These are phyloP conservation scores for Solanum tarapatanum DNA, from an alignment of 257 asterid genomes.

Conservation along the genomic window DNA sequence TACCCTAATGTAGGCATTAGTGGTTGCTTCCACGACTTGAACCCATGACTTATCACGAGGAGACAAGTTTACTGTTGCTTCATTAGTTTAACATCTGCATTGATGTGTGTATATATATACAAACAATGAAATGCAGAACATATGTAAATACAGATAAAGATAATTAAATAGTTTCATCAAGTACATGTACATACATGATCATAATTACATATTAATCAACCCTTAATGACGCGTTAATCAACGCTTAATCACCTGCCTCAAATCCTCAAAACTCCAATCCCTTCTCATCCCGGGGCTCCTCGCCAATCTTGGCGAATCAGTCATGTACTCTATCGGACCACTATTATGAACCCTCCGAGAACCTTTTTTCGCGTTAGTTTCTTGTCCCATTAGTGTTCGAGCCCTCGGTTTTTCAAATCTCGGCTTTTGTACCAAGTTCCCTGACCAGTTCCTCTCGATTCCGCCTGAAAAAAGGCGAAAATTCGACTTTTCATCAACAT, in stretches of 20 bases:
- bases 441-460: conserved; percentile 23
- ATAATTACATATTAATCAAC: background rate
- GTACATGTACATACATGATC: background rate
- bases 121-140: background rate
- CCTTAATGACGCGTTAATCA: background rate
- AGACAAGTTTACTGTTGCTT: background rate
- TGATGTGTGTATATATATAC: background rate
- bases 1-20: background rate
- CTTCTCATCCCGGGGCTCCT: conserved; percentile 45
- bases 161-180: background rate
- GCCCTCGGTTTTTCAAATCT: background rate
- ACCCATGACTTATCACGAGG: background rate
- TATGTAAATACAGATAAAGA: background rate
- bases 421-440: conserved; percentile 6
- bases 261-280: conserved; percentile 48
- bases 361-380: background rate
- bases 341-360: conserved; percentile 4
- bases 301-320: conserved; percentile 19
- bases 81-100: background rate
- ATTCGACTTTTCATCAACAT: background rate
- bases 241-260: conserved; percentile 3
- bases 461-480: background rate
- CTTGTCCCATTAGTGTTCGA: background rate
- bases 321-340: conserved; percentile 5
- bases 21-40: background rate